A percentile compares a stretch with the other conserved stretches of the same genome.
phyloP scores from a whole-genome alignment of 345 rosid genomes.

The Arabis alpina region DNA sequence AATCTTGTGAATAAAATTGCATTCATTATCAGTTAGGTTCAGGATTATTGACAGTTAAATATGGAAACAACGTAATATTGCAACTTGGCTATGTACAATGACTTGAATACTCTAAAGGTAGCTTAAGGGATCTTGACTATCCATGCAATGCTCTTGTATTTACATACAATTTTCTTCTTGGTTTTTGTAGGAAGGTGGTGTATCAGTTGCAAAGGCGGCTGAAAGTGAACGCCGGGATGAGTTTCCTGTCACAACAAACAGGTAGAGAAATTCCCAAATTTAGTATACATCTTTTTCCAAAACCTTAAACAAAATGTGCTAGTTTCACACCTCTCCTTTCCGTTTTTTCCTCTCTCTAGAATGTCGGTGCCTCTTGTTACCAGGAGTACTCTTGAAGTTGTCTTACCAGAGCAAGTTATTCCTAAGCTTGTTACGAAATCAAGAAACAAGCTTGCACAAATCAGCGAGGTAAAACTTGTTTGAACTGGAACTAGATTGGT shows the following conservation, averaged over 20 bases:
- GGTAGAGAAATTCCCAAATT: conserved; percentile 50
- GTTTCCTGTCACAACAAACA: conserved; percentile 53
- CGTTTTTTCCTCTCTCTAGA: conserved; percentile 42
- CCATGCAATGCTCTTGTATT: conserved; percentile 13
- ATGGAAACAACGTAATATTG: conserved; percentile 11
- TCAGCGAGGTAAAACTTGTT: conserved; percentile 74
- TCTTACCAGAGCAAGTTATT: conserved; percentile 80
- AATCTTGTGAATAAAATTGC: conserved; percentile 18
- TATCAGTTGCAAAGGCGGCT: conserved; percentile 53
- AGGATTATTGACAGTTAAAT: conserved; percentile 2
- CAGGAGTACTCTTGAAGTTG: conserved; percentile 92
- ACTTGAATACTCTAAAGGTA: conserved; percentile 20
- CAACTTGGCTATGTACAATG: conserved; percentile 5
- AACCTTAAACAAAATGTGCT: not conserved
- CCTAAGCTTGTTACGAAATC: conserved; percentile 90
- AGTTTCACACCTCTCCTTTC: conserved; percentile 1
- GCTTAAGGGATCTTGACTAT: conserved; percentile 4
- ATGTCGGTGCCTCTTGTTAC: conserved; percentile 84
- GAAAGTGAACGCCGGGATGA: conserved; percentile 82
- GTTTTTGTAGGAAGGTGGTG: conserved; percentile 60
- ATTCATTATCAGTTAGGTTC: conserved; percentile 14
- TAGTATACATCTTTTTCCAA: not conserved
- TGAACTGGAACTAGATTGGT: conserved; percentile 10
- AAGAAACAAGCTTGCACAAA: conserved; percentile 84
- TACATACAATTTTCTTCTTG: not conserved